Percentiles rank a stretch among this genome's conserved stretches.
phyloP scores from a whole-genome alignment of 257 asterid genomes.

The Paulownia fortunei region DNA sequence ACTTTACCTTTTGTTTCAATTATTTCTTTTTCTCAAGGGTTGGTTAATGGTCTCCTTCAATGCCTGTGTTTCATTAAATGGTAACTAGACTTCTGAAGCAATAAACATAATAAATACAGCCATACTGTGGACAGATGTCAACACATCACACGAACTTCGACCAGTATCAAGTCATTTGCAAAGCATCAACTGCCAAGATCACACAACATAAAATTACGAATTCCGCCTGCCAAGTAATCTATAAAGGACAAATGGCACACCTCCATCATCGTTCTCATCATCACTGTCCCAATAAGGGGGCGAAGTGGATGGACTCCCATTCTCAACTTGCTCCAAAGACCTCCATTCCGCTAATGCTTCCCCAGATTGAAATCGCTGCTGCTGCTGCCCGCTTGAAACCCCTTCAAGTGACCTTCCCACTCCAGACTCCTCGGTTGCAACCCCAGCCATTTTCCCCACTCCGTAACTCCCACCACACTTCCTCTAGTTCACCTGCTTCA shows the following conservation, averaged over 20 bases:
- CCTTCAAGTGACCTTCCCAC: conserved; percentile 52
- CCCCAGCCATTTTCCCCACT: conserved; percentile 59
- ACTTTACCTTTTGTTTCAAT: not conserved
- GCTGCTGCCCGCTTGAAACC: conserved; percentile 44
- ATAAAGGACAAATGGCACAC: conserved; percentile 38
- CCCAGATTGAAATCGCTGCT: conserved; percentile 50
- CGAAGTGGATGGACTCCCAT: conserved; percentile 69
- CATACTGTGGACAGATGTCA: not conserved
- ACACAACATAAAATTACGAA: not conserved
- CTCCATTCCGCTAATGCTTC: conserved; percentile 79
- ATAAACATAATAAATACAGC: not conserved
- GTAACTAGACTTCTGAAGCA: conserved; percentile 14
- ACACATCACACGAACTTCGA: not conserved
- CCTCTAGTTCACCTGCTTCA: conserved; percentile 46
- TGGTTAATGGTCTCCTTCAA: not conserved
- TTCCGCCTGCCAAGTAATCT: conserved; percentile 2
- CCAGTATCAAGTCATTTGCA: not conserved
- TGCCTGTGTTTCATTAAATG: not conserved
- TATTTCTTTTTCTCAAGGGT: not conserved
- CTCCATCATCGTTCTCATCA: conserved; percentile 59
- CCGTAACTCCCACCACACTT: conserved; percentile 53
- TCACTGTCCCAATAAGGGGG: conserved; percentile 89
- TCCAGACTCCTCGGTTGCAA: conserved; percentile 51
- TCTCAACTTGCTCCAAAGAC: conserved; percentile 72
- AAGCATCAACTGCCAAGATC: not conserved